phyloP scores from a whole-genome alignment of 73 alveolate species.

The Tetrahymena elliotti region DNA sequence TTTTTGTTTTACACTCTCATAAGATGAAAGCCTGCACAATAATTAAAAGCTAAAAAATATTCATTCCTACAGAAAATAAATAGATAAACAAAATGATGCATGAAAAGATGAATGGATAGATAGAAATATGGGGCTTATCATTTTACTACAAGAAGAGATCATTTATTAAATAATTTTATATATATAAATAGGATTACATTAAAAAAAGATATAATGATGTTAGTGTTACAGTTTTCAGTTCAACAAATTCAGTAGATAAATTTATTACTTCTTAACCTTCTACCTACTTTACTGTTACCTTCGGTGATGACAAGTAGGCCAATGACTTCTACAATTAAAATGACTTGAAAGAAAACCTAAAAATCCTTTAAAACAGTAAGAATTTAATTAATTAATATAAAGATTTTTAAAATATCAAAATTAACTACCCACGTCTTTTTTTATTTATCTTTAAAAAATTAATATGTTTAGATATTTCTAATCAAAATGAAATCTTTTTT shows the following conservation, averaged over 20 bases:
- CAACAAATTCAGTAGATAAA: not conserved
- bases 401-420: not conserved
- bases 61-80: too few relatives aligned
- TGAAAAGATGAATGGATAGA: too few relatives aligned
- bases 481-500: too few relatives aligned
- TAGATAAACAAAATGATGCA: too few relatives aligned
- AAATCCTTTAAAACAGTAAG: not conserved
- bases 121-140: too few relatives aligned
- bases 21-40: too few relatives aligned
- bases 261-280: not conserved
- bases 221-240: not conserved
- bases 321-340: not conserved
- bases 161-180: too few relatives aligned
- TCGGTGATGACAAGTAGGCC: not conserved
- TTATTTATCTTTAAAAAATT: too few relatives aligned
- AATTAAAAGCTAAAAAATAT: too few relatives aligned
- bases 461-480: too few relatives aligned
- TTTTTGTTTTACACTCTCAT: too few relatives aligned
- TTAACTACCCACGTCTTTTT: not conserved
- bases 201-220: not conserved
- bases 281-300: not conserved
- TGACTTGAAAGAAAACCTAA: not conserved
- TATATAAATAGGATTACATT: not conserved
- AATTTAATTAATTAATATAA: not conserved
- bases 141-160: too few relatives aligned